These are phyloP conservation scores for Populus ilicifolia DNA, from an alignment of 345 rosid species.

Conservation along the genomic window DNA sequence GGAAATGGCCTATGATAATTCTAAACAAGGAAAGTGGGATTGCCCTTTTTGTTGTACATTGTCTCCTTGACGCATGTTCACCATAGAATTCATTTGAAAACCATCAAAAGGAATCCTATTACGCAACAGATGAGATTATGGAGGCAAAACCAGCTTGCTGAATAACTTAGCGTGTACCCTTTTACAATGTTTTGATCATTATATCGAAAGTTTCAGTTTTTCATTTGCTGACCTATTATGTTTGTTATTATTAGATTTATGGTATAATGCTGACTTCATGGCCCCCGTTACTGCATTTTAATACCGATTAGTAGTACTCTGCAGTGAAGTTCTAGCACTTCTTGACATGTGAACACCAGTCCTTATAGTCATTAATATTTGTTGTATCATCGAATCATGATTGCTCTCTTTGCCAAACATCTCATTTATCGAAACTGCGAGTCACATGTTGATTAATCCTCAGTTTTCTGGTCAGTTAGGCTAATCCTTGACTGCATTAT, in stretches of 20 bases:
- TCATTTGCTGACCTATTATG: background rate
- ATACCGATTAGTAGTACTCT: background rate
- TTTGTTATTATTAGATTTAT: background rate
- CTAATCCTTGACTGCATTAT: background rate
- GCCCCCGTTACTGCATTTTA: background rate
- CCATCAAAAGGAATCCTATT: background rate
- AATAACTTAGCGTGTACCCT: background rate
- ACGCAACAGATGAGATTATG: background rate
- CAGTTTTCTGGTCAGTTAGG: background rate
- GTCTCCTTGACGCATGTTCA: background rate
- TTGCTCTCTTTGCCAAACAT: background rate
- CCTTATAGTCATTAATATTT: background rate
- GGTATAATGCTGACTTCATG: background rate
- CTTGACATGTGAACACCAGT: background rate
- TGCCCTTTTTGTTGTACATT: no score
- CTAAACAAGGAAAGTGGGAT: slow-evolving; percentile 5
- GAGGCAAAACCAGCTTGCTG: background rate
- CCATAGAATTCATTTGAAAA: background rate
- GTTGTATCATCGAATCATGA: background rate
- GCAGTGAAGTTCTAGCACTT: background rate
- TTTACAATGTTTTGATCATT: background rate
- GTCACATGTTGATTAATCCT: background rate
- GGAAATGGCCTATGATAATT: background rate
- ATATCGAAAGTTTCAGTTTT: background rate
- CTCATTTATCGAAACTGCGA: background rate